These are phyloP conservation scores for Heliosperma pusillum DNA, from an alignment of 148 eudicot species.

Conservation along the genomic window DNA sequence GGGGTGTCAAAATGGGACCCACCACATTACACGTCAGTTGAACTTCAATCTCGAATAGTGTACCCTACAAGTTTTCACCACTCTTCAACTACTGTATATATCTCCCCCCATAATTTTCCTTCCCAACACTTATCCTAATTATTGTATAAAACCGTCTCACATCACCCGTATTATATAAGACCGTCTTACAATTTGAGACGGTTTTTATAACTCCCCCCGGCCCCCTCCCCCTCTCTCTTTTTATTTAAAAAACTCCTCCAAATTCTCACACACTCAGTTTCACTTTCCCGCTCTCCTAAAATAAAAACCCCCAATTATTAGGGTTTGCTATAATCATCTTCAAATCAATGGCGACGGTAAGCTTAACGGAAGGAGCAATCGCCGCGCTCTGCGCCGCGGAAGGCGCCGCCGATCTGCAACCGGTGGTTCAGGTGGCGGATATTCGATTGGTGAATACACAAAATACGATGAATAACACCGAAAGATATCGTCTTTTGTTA, in stretches of 20 bases:
- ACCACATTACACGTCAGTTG: too few relatives aligned
- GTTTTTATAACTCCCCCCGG: not conserved
- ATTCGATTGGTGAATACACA: not conserved
- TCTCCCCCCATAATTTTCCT: not conserved
- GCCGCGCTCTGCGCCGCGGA: not conserved
- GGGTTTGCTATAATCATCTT: not conserved
- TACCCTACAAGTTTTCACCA: not conserved
- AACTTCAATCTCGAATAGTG: not conserved
- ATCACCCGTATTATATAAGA: too few relatives aligned
- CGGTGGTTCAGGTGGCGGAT: constrained; percentile 13
- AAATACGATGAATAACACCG: constrained; percentile 10
- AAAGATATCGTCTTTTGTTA: constrained; percentile 54
- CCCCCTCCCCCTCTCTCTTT: not conserved
- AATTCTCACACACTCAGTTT: not conserved
- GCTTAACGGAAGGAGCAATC: constrained; percentile 2
- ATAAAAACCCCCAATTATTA: constrained; percentile 10
- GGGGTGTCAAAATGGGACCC: too few relatives aligned
- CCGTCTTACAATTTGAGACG: too few relatives aligned
- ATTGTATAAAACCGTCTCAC: too few relatives aligned
- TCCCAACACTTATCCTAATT: not conserved
- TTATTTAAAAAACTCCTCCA: too few relatives aligned
- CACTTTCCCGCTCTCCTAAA: not conserved
- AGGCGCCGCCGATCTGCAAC: not conserved
- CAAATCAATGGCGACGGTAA: not conserved
- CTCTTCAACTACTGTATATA: too few relatives aligned